phyloP scores from a whole-genome alignment of 2,329 filamentous ascomycete genomes.

The Exutisphaerella laricina region DNA sequence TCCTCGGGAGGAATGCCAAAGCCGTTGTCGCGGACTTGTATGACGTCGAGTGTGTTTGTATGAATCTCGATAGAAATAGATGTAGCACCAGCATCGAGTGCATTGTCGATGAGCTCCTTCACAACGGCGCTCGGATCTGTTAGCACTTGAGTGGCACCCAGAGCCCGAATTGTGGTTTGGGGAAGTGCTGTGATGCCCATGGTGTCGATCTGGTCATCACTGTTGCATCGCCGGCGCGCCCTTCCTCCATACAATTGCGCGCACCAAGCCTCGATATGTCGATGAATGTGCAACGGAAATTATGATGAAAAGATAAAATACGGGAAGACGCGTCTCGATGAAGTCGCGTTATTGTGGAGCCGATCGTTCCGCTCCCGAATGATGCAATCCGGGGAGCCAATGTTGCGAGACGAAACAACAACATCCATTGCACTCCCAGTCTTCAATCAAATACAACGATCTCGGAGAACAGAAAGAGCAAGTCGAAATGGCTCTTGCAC shows the following conservation, averaged over 20 bases:
- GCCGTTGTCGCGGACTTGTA: slow-evolving; percentile 71
- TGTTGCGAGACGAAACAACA: background rate
- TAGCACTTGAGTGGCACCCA: slow-evolving; percentile 58
- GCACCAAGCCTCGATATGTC: too few species aligned
- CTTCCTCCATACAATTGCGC: too few species aligned
- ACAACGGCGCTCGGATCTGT: slow-evolving; percentile 57
- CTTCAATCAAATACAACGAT: too few species aligned
- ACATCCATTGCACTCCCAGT: background rate
- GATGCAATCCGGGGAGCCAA: background rate
- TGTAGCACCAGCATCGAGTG: slow-evolving; percentile 65
- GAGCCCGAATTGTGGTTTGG: slow-evolving; percentile 44
- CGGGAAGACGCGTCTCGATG: background rate
- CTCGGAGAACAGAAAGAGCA: background rate
- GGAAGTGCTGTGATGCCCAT: slow-evolving; percentile 42
- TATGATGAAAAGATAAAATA: background rate
- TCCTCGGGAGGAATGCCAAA: slow-evolving; percentile 61
- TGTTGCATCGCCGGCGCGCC: background rate
- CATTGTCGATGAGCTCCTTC: slow-evolving; percentile 74
- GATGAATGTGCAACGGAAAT: too few species aligned
- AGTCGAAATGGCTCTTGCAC: slow-evolving; percentile 63
- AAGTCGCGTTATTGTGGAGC: too few species aligned
- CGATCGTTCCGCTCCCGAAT: too few species aligned
- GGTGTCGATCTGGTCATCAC: background rate
- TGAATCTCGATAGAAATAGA: slow-evolving; percentile 61
- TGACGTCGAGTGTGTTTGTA: slow-evolving; percentile 59